Evolutionary conservation across 257 asterid species (phyloP).

Genomic region (Verbascum thapsus): DNA sequence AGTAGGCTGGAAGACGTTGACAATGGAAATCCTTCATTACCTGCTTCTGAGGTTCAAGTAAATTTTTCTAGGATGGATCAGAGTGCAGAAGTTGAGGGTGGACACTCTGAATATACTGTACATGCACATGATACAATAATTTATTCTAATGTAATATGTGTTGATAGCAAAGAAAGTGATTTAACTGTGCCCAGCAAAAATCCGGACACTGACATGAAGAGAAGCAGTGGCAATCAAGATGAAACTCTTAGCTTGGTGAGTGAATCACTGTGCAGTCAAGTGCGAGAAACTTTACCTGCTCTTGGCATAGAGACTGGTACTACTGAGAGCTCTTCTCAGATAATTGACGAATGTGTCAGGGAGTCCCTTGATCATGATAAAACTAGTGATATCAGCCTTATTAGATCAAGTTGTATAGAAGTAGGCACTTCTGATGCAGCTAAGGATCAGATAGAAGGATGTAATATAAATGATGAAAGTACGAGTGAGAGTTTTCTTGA

Average conservation of each 20-base stretch:
- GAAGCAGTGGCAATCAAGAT: slow-evolving; percentile 35
- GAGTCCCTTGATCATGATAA: slow-evolving; percentile 40
- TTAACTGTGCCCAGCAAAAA: slow-evolving; percentile 32
- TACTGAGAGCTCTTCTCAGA: slow-evolving; percentile 39
- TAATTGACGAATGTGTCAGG: slow-evolving; percentile 33
- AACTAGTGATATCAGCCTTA: slow-evolving; percentile 34
- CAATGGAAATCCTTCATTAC: slow-evolving; percentile 30
- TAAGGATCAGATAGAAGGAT: slow-evolving; percentile 37
- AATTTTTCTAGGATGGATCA: slow-evolving; percentile 37
- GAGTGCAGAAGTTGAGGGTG: slow-evolving; percentile 36
- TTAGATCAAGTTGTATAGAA: slow-evolving; percentile 34
- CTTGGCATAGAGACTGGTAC: slow-evolving; percentile 30
- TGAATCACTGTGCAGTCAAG: slow-evolving; percentile 40
- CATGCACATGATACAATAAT: slow-evolving; percentile 37
- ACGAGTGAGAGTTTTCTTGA: slow-evolving; percentile 35
- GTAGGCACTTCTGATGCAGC: slow-evolving; percentile 30
- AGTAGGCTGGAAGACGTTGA: slow-evolving; percentile 39
- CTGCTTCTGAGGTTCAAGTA: slow-evolving; percentile 42
- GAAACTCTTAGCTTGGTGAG: slow-evolving; percentile 34
- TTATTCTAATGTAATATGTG: slow-evolving; percentile 40
- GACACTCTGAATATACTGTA: no score
- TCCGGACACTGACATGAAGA: slow-evolving; percentile 30
- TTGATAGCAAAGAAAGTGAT: slow-evolving; percentile 35
- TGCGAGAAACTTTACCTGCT: slow-evolving; percentile 43
- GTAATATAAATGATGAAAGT: slow-evolving; percentile 30